Conservation (phyloP, 306 rosid genomes). For the Begonia fuchsioides region DNA sequence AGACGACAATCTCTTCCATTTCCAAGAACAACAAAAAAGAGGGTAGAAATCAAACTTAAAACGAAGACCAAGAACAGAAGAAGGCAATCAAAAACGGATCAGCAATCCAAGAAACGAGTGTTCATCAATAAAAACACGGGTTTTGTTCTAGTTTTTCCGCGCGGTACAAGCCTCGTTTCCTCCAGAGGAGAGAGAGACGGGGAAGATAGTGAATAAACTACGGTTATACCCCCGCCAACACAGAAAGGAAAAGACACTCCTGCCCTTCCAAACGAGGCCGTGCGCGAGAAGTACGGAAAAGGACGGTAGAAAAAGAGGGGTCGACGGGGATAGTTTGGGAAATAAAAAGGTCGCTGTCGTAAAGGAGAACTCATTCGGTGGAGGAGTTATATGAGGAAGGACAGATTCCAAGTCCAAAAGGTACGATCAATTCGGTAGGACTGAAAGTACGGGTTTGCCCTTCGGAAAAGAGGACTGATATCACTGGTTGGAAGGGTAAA, state of each 20-base stretch:
- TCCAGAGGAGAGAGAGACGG: too few relatives aligned
- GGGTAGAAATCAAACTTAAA: neutral
- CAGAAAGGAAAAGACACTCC: neutral
- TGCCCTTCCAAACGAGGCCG: conserved; percentile 6
- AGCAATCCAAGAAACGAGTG: too few relatives aligned
- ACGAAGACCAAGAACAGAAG: neutral
- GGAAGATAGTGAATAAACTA: too few relatives aligned
- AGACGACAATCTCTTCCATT: neutral
- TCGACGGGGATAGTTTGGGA: conserved; percentile 16
- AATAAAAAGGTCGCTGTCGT: neutral
- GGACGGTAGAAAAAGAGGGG: conserved; percentile 17
- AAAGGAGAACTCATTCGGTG: conserved; percentile 34
- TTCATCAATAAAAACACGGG: too few relatives aligned
- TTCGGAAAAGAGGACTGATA: too few relatives aligned
- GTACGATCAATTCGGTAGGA: conserved; percentile 66
- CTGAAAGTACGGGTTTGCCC: too few relatives aligned
- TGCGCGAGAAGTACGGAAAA: conserved; percentile 49
- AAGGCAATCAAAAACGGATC: neutral
- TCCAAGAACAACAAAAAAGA: neutral
- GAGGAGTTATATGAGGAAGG: conserved; percentile 93
- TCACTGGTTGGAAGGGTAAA: too few relatives aligned
- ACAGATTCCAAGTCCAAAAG: conserved; percentile 61
- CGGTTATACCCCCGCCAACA: too few relatives aligned
- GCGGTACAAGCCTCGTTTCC: too few relatives aligned
- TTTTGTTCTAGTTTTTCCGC: too few relatives aligned